Evolutionary conservation across 2,329 filamentous ascomycete genomes (phyloP), one percentile per base, ranked within the genome.

Genomic region (Tricladium varicosporioides): DNA sequence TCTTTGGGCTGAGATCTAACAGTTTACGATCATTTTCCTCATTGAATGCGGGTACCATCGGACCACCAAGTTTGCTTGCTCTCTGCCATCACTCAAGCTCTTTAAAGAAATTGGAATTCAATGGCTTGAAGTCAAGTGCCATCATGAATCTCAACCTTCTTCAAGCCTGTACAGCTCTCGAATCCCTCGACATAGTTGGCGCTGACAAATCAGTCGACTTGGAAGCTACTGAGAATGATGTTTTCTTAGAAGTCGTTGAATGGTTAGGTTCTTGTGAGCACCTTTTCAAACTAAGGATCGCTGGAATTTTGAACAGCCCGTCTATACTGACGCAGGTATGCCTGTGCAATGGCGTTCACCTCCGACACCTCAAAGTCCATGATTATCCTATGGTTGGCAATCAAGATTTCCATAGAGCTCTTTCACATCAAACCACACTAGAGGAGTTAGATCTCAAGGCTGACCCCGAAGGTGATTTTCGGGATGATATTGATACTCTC

Each of bases 21-120:
- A 82, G 78, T 1, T 71, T 91, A 10, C 75, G 76, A 55, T 78
- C 77, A 16, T 84, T 90, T 55, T 75, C 83, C 56, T 78, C 85
- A 27, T 76, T 84, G 53, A 81, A 80, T 65, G 73, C 76, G 43
- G 82, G 82, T 60, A 72, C 76, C 2, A 75, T 88, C 14, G 80
- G 80, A 0, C 71, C 74, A 2, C 74, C 80, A 45, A 81, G 84
- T 0, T 80, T 87, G 48, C 68, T 75, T 22, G 78, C 80, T 2
- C 64, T 86, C 5, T 78, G 76, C 57, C 72, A 73, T 18, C 83
- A 86, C 62, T 72, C 75, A 13, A 69, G 75, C 44, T 83, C 85
- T 4, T 72, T 91, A 10, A 79, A 74, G 57, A 72, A 77, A 57
- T 69, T 86, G 57, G 77, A 78, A 58, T 69, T 86, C 3, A 69